Percentiles rank a stretch among this genome's conserved stretches.
Conservation (phyloP, 345 rosid species). For the Gossypium mustelinum region DNA sequence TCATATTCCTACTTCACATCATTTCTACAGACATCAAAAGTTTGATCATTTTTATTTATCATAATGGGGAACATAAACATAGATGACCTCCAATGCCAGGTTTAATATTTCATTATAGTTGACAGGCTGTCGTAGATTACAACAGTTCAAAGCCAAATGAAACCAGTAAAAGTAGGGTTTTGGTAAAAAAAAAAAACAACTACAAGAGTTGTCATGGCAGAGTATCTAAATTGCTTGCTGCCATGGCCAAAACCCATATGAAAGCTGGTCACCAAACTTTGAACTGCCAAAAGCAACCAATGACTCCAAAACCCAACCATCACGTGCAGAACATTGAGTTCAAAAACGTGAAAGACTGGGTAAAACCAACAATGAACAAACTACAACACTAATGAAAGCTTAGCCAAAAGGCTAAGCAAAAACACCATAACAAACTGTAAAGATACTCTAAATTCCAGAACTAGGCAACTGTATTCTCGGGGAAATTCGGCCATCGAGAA, state of each 20-base stretch:
- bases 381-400: background rate
- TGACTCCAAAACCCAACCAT: conserved; percentile 25
- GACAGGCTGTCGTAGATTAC: conserved; percentile 20
- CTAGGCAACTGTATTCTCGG: conserved; percentile 46
- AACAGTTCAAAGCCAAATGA: conserved; percentile 30
- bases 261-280: conserved; percentile 29
- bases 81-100: conserved; percentile 29
- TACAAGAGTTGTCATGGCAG: conserved; percentile 38
- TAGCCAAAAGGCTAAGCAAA: conserved; percentile 27
- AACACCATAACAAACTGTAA: conserved; percentile 24
- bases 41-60: conserved; percentile 11
- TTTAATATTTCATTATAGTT: conserved; percentile 22
- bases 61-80: conserved; percentile 11
- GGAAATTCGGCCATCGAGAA: conserved; percentile 35
- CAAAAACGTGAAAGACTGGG: conserved; percentile 25
- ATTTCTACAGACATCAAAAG: background rate
- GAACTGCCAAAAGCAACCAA: conserved; percentile 27
- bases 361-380: conserved; percentile 17
- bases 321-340: conserved; percentile 25
- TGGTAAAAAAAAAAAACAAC: conserved; percentile 33
- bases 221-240: conserved; percentile 33
- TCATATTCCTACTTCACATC: background rate
- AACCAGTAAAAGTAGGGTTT: conserved; percentile 30
- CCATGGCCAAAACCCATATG: conserved; percentile 38
- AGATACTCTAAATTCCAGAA: conserved; percentile 27